Conservation (phyloP, 805 yeast genomes). For the Scheffersomyces amazonensis region DNA sequence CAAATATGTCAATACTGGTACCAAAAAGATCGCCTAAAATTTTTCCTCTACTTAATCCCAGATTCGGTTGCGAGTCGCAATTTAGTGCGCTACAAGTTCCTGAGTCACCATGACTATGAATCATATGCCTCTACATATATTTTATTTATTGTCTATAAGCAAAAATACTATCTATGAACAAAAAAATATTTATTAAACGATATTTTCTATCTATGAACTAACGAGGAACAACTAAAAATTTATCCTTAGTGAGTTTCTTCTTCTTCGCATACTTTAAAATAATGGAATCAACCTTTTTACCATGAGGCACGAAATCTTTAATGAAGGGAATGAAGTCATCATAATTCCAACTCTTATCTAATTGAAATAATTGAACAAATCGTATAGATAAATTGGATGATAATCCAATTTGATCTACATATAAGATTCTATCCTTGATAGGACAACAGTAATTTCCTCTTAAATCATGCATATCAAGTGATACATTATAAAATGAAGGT, state of each 20-base stretch:
- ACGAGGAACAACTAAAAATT: slow-evolving; percentile 25
- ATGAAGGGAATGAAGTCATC: slow-evolving; percentile 39
- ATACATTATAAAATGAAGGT: slow-evolving; percentile 61
- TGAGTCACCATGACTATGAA: too few species aligned
- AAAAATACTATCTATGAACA: background rate
- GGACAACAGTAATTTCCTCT: slow-evolving; percentile 57
- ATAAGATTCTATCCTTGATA: slow-evolving; percentile 43
- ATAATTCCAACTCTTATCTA: slow-evolving; percentile 34
- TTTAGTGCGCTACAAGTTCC: too few species aligned
- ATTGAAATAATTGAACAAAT: slow-evolving; percentile 28
- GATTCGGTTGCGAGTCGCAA: too few species aligned
- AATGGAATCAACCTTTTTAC: slow-evolving; percentile 35
- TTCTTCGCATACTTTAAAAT: slow-evolving; percentile 37
- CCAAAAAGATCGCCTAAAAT: too few species aligned
- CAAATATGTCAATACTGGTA: too few species aligned
- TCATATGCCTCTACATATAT: too few species aligned
- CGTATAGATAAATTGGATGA: slow-evolving; percentile 32
- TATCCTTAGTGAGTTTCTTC: slow-evolving; percentile 29
- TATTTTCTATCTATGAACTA: slow-evolving; percentile 8
- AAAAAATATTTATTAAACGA: background rate
- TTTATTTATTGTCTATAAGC: too few species aligned
- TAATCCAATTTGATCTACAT: slow-evolving; percentile 47
- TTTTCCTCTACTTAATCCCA: too few species aligned
- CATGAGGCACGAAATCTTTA: slow-evolving; percentile 24
- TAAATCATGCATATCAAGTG: slow-evolving; percentile 53